Conservation (phyloP, 805 yeast species). For the Henningerozyma blattae region DNA sequence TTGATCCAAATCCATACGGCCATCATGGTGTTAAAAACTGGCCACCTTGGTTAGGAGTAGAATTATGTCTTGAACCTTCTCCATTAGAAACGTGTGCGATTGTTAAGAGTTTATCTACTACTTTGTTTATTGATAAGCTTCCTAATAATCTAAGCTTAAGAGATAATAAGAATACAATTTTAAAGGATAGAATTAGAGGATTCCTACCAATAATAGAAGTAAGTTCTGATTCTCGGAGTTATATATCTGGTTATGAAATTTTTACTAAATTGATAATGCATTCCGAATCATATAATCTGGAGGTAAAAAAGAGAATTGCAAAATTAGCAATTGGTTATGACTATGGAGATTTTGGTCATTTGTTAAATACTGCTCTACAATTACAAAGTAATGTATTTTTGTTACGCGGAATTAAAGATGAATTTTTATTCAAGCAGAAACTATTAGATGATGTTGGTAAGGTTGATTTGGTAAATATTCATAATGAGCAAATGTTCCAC, state of each 20-base stretch:
- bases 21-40: constrained; percentile 34
- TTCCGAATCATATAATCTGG: constrained; percentile 56
- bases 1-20: constrained; percentile 48
- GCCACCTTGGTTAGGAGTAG: constrained; percentile 88
- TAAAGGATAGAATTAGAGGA: constrained; percentile 39
- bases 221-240: constrained; percentile 63
- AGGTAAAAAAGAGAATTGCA: constrained; percentile 45
- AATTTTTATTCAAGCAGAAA: constrained; percentile 38
- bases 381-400: constrained; percentile 38
- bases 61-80: constrained; percentile 47
- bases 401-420: constrained; percentile 31
- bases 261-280: constrained; percentile 55
- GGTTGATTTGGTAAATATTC: constrained; percentile 33
- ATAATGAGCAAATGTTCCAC: constrained; percentile 26
- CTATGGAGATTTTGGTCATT: constrained; percentile 42
- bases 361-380: constrained; percentile 33
- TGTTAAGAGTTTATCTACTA: constrained; percentile 51
- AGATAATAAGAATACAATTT: constrained; percentile 16
- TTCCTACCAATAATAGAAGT: constrained; percentile 62
- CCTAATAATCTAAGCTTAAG: constrained; percentile 31
- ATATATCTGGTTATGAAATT: constrained; percentile 52
- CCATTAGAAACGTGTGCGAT: constrained; percentile 38
- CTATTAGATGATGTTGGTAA: constrained; percentile 37
- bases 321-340: constrained; percentile 61
- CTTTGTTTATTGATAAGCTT: constrained; percentile 46